Evolutionary conservation across 2,329 filamentous ascomycete genomes (phyloP).

Genomic region (Rhynchosporium secalis): DNA sequence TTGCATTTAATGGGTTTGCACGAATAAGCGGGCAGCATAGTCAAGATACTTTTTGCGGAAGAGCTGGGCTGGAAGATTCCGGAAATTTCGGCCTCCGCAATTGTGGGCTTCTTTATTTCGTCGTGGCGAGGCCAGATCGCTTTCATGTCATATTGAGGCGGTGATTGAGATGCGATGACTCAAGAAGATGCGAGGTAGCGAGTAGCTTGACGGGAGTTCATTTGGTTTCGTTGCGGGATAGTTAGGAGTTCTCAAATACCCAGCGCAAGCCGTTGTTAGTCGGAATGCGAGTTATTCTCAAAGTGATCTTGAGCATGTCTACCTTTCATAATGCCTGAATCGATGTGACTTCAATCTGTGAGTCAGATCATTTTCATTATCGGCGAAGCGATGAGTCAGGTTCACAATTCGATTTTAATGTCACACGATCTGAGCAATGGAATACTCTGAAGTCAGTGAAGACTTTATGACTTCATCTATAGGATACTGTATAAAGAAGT

Average conservation of each 20-base stretch:
- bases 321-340: too few relatives aligned
- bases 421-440: too few relatives aligned
- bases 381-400: too few relatives aligned
- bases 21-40: not conserved
- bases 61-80: not conserved
- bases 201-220: not conserved
- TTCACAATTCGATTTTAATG: too few relatives aligned
- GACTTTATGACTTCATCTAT: too few relatives aligned
- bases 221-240: not conserved
- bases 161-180: not conserved
- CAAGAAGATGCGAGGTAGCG: not conserved
- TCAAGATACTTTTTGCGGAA: not conserved
- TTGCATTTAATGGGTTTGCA: not conserved
- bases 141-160: not conserved
- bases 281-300: slow-evolving; percentile 14
- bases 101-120: not conserved
- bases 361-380: not conserved
- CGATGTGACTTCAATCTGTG: not conserved
- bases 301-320: not conserved
- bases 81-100: not conserved
- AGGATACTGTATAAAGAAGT: too few relatives aligned
- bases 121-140: not conserved
- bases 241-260: slow-evolving; percentile 14
- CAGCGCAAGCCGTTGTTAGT: slow-evolving; percentile 18
- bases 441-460: too few relatives aligned